Evolutionary conservation across 208 protist species (phyloP), one percentile per base, ranked within the genome.

Genomic region (Wallacemonas collosoma): DNA sequence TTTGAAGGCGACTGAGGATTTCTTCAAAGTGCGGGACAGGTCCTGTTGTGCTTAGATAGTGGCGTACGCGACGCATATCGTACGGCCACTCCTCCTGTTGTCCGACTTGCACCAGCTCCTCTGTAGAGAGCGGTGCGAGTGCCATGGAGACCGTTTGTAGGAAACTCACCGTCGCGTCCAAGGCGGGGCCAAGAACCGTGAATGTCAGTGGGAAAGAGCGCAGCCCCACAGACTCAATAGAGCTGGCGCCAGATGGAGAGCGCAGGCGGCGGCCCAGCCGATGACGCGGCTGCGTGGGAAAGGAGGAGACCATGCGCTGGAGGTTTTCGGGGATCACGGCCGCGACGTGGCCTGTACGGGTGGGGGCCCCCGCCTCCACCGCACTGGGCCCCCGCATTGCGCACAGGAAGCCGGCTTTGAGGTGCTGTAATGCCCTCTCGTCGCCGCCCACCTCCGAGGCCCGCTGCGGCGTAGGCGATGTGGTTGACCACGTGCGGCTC

Each of bases 151-250:
- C 60, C 38, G 60, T 65, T 41, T 65, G n/a, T 4, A 65, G 43
- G n/a, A 65, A 65, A 26, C 43, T 17, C 38, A 65, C 60, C 40
- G 60, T 65, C n/a, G 38, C 38, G 4, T 65, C 43, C 60, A 50
- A 26, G 5, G 60, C 60, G 41, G 60, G 60, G 14, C 50, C 43
- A 38, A 65, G 60, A 1, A 65, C 17, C 38, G 60, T 65, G n/a
- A 65, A 44, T 0, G 60, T 65, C 14, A 65, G 12, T 3, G 60
- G 60, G 40, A 65, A 65, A 14, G 60, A 44, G n/a, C 60, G 60
- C 60, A 65, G 60, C 26, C 60, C 60, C 3, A 65, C 60, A 3
- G 60, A 53, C 50, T 65, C 60, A 35, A 65, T 65, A 14, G 60
- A 65, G 60, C 40, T 51, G 15, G 60, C 60, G n/a, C 44, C n/a